phyloP scores from a whole-genome alignment of 2,329 filamentous ascomycete genomes.

The Zasmidium cellare region DNA sequence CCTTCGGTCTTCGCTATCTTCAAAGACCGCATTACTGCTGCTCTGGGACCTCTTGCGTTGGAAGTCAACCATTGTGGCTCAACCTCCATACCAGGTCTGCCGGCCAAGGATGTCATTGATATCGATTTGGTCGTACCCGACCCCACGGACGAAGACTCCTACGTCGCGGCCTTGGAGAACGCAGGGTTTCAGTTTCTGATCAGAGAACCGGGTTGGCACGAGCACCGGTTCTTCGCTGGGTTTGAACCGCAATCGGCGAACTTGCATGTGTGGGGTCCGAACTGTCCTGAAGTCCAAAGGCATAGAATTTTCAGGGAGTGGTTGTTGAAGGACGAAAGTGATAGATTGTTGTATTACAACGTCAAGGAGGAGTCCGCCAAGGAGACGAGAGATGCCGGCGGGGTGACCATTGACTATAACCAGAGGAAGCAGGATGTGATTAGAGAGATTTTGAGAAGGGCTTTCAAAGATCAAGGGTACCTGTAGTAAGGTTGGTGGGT shows the following conservation, averaged over 20 bases:
- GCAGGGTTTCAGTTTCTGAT: conserved; percentile 49
- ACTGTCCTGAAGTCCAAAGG: conserved; percentile 43
- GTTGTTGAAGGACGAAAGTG: conserved; percentile 40
- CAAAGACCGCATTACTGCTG: conserved; percentile 37
- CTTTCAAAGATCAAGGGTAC: background rate
- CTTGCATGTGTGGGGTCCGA: conserved; percentile 51
- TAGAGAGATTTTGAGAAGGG: conserved; percentile 2
- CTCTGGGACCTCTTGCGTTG: conserved; percentile 34
- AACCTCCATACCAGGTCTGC: conserved; percentile 51
- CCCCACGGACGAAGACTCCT: conserved; percentile 44
- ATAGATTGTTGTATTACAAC: conserved; percentile 26
- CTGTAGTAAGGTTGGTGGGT: too few relatives aligned
- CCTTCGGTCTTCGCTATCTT: conserved; percentile 34
- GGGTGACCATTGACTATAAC: background rate
- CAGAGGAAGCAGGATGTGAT: background rate
- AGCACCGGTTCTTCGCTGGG: conserved; percentile 50
- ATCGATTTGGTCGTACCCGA: conserved; percentile 49
- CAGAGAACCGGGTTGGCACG: conserved; percentile 50
- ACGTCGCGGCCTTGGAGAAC: conserved; percentile 45
- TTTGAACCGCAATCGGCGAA: conserved; percentile 43
- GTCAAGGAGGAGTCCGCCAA: background rate
- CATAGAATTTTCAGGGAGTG: conserved; percentile 51
- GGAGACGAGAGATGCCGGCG: background rate
- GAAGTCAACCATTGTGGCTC: conserved; percentile 51
- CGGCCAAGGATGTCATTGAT: conserved; percentile 56